These are phyloP conservation scores for Lycium ferocissimum DNA, from an alignment of 257 asterid species.

Conservation along the genomic window DNA sequence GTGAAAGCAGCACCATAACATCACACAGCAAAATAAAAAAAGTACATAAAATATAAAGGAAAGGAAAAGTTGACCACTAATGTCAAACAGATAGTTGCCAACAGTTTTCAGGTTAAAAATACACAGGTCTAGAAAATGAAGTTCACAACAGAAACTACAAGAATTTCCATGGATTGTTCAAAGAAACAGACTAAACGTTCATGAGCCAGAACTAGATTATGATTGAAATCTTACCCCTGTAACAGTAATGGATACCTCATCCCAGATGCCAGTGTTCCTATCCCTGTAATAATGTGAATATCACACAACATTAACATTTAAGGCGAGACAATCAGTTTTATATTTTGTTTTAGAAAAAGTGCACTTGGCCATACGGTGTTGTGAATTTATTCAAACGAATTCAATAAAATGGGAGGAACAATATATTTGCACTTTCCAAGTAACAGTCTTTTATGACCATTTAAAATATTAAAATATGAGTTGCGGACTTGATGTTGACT, in stretches of 20 bases:
- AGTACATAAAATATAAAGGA: neutral
- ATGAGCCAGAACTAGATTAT: slow-evolving; percentile 26
- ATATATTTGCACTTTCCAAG: neutral
- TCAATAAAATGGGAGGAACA: slow-evolving; percentile 4
- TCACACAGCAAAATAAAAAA: neutral
- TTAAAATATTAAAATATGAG: neutral
- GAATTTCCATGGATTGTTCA: slow-evolving; percentile 11
- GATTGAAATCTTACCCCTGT: slow-evolving; percentile 77
- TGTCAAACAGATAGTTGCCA: neutral
- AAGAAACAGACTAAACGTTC: slow-evolving; percentile 11
- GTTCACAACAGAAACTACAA: neutral
- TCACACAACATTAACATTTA: slow-evolving; percentile 10
- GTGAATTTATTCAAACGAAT: slow-evolving; percentile 1
- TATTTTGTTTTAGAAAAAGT: slow-evolving; percentile 1
- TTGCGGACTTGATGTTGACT: neutral
- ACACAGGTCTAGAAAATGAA: neutral
- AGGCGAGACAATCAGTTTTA: neutral
- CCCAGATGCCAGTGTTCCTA: slow-evolving; percentile 99
- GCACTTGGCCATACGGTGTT: neutral
- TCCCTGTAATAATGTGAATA: slow-evolving; percentile 63
- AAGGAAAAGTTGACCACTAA: neutral
- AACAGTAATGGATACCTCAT: slow-evolving; percentile 85
- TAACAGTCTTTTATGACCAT: neutral
- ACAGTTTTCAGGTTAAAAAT: slow-evolving; percentile 10
- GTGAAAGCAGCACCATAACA: neutral